phyloP scores from a whole-genome alignment of 192 early-diverging fungal species.

The Phycomyces blakesleeanus region DNA sequence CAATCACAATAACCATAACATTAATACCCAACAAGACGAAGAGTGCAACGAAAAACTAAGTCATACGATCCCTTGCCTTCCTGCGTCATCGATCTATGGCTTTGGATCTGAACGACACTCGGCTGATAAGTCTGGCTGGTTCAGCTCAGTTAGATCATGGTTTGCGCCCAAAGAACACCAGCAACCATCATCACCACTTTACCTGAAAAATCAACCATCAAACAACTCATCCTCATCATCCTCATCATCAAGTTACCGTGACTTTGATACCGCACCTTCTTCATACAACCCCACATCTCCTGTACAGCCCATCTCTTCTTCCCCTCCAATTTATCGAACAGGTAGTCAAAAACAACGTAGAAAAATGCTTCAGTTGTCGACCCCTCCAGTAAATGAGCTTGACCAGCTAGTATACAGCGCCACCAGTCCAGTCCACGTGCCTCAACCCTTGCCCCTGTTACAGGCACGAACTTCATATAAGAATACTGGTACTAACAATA shows the following conservation, averaged over 20 bases:
- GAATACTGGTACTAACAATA: background rate
- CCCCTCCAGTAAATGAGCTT: conserved; percentile 17
- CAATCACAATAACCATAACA: too few relatives aligned
- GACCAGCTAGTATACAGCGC: conserved; percentile 18
- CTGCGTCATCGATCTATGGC: background rate
- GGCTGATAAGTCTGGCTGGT: conserved; percentile 20
- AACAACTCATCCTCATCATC: too few relatives aligned
- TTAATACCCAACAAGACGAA: background rate
- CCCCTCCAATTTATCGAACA: conserved; percentile 25
- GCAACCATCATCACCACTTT: too few relatives aligned
- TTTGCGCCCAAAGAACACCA: conserved; percentile 22
- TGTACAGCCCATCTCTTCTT: conserved; percentile 2
- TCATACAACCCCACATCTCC: background rate
- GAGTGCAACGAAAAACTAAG: background rate
- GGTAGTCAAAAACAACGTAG: conserved; percentile 22
- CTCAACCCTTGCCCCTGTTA: background rate
- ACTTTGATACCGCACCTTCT: conserved; percentile 18
- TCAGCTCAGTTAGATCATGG: conserved; percentile 33
- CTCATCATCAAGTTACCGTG: conserved; percentile 17
- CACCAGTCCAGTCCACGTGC: conserved; percentile 1
- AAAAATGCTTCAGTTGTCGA: conserved; percentile 17
- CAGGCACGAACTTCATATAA: conserved; percentile 1
- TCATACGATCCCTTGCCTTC: background rate
- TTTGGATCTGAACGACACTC: conserved; percentile 9
- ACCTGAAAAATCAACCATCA: conserved; percentile 2